A percentile compares a stretch with the other conserved stretches of the same genome.
phyloP scores from a whole-genome alignment of 2,329 filamentous ascomycete species.

The Fusarium scirpi region DNA sequence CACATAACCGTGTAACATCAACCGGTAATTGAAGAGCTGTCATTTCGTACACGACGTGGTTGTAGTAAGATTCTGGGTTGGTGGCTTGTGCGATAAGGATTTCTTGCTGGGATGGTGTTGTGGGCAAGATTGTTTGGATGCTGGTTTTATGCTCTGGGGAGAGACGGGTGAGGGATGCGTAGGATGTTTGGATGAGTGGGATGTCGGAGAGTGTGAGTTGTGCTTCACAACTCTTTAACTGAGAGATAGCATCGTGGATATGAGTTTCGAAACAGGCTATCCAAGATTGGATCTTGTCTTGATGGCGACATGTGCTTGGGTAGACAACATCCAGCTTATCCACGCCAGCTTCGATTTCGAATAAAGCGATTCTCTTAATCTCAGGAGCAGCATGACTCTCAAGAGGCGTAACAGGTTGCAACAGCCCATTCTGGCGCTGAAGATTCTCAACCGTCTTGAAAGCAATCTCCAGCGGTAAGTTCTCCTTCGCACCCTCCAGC shows the following conservation, averaged over 20 bases:
- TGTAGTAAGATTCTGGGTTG: slow-evolving; percentile 56
- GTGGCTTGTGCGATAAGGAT: slow-evolving; percentile 61
- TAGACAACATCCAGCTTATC: slow-evolving; percentile 62
- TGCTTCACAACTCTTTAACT: slow-evolving; percentile 56
- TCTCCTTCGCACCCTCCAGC: slow-evolving; percentile 48
- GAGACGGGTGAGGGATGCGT: slow-evolving; percentile 59
- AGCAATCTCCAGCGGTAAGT: slow-evolving; percentile 67
- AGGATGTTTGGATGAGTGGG: slow-evolving; percentile 61
- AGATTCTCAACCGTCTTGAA: slow-evolving; percentile 68
- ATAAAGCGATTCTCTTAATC: slow-evolving; percentile 63
- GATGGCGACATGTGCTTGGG: slow-evolving; percentile 56
- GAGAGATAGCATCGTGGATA: slow-evolving; percentile 58
- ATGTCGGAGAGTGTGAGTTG: slow-evolving; percentile 64
- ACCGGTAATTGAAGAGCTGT: slow-evolving; percentile 53
- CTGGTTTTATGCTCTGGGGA: slow-evolving; percentile 50
- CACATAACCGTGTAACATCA: slow-evolving; percentile 60
- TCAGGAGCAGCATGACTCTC: slow-evolving; percentile 38
- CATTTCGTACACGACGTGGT: slow-evolving; percentile 63
- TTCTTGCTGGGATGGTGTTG: slow-evolving; percentile 62
- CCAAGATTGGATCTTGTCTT: slow-evolving; percentile 60
- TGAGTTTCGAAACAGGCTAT: slow-evolving; percentile 59
- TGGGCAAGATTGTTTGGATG: slow-evolving; percentile 62
- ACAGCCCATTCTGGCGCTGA: slow-evolving; percentile 60
- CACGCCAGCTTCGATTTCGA: slow-evolving; percentile 63
- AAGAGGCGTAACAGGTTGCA: slow-evolving; percentile 59